Evolutionary conservation across 495 filamentous ascomycete species (phyloP).

Genomic region (Aspergillus bridgeri): DNA sequence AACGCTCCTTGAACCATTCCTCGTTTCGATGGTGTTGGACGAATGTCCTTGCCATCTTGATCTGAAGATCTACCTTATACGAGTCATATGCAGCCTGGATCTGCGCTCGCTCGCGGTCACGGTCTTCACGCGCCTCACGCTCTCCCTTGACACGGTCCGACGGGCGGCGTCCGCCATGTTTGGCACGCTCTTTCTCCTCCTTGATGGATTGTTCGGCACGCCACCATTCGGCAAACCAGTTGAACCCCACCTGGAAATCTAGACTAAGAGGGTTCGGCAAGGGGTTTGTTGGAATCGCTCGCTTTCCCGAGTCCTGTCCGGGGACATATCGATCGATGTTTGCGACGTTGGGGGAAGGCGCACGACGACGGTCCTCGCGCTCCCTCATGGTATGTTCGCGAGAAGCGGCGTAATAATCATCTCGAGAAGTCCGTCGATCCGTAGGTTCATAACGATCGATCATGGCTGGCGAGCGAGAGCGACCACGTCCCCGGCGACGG

Average conservation of each 20-base stretch:
- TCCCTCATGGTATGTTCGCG: slow-evolving; percentile 70
- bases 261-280: slow-evolving; percentile 78
- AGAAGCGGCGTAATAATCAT: slow-evolving; percentile 47
- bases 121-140: slow-evolving; percentile 77
- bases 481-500: slow-evolving; percentile 49
- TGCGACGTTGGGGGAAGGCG: slow-evolving; percentile 57
- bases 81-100: slow-evolving; percentile 90
- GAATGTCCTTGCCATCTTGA: slow-evolving; percentile 84
- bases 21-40: slow-evolving; percentile 87
- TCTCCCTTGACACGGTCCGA: slow-evolving; percentile 68
- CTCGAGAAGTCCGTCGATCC: slow-evolving; percentile 46
- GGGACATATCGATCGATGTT: slow-evolving; percentile 97
- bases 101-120: slow-evolving; percentile 80
- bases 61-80: slow-evolving; percentile 91
- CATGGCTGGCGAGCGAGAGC: slow-evolving; percentile 68
- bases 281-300: slow-evolving; percentile 64
- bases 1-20: slow-evolving; percentile 97
- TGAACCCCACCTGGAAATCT: slow-evolving; percentile 93
- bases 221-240: slow-evolving; percentile 98
- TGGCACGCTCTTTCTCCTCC: slow-evolving; percentile 77
- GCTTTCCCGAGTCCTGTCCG: slow-evolving; percentile 63
- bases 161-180: slow-evolving; percentile 69
- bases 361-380: slow-evolving; percentile 64
- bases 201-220: slow-evolving; percentile 77
- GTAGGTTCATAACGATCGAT: slow-evolving; percentile 73